These are phyloP conservation scores for Mucor lusitanicus DNA, from an alignment of 371 early-diverging fungal genomes.

Conservation along the genomic window DNA sequence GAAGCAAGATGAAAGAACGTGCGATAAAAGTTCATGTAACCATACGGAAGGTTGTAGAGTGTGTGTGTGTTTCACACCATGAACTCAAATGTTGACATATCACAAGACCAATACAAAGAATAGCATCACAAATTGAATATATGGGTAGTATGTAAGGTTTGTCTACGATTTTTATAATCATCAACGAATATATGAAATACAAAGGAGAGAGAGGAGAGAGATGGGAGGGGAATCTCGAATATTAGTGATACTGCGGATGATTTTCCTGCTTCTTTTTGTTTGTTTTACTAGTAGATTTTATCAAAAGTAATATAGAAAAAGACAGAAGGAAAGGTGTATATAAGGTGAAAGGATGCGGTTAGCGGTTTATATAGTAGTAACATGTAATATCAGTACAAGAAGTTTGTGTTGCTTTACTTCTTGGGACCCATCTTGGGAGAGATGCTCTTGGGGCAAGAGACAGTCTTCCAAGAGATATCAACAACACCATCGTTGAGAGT, in stretches of 20 bases:
- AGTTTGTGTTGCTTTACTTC: not conserved
- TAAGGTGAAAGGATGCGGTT: not conserved
- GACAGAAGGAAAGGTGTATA: not conserved
- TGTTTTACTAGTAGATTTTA: not conserved
- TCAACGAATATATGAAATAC: not conserved
- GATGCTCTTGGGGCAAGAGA: conserved; percentile 25
- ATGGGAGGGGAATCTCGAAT: not conserved
- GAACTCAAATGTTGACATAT: not conserved
- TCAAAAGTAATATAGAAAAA: not conserved
- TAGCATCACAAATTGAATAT: not conserved
- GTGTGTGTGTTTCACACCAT: not conserved
- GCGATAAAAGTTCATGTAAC: not conserved
- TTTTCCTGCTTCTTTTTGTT: not conserved
- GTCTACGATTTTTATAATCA: not conserved
- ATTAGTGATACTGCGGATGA: not conserved
- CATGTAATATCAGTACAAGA: not conserved
- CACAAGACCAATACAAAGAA: not conserved
- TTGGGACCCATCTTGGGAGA: conserved; percentile 26
- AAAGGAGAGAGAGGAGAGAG: not conserved
- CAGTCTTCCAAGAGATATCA: conserved; percentile 47
- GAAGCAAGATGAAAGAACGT: not conserved
- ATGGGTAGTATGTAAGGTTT: not conserved
- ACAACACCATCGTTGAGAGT: conserved; percentile 44
- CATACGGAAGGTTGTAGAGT: not conserved
- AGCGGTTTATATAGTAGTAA: not conserved